Evolutionary conservation across 208 protist species (phyloP).

Genomic region (Phytomonas francai): DNA sequence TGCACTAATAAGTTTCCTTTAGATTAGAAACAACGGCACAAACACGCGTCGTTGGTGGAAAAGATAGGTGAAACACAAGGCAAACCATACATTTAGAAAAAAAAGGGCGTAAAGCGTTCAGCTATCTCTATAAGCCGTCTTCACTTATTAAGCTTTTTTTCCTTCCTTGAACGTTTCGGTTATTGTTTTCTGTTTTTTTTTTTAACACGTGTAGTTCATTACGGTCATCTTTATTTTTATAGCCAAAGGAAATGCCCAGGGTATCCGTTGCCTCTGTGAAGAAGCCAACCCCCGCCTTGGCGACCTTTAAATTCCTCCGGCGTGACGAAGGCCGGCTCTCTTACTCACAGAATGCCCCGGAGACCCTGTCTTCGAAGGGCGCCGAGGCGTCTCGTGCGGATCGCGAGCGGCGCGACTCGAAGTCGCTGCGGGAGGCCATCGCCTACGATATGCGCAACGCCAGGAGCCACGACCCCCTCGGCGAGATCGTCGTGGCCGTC

Average conservation of each 20-base stretch:
- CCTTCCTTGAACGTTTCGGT: constrained; percentile 1
- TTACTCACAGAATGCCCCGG: constrained; percentile 20
- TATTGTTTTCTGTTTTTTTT: constrained; percentile 10
- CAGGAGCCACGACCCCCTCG: constrained; percentile 65
- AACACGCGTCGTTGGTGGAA: background rate
- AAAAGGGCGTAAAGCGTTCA: background rate
- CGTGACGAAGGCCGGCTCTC: constrained; percentile 80
- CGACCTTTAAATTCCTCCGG: constrained; percentile 74
- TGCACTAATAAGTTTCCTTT: constrained; percentile 2
- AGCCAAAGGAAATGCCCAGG: constrained; percentile 20
- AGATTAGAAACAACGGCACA: background rate
- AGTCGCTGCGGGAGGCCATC: constrained; percentile 72
- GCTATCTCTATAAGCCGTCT: background rate
- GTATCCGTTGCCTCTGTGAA: constrained; percentile 56
- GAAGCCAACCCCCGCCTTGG: constrained; percentile 56
- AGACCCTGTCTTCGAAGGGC: constrained; percentile 8
- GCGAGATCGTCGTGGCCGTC: constrained; percentile 73
- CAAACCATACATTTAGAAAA: background rate
- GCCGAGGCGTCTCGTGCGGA: constrained; percentile 16
- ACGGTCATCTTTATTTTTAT: constrained; percentile 8
- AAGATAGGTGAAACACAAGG: background rate
- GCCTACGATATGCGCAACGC: constrained; percentile 79
- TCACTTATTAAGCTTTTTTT: background rate
- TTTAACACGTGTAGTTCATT: constrained; percentile 8
- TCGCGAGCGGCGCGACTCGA: constrained; percentile 52